Conservation (phyloP, 176 grass and related monocot genomes). For the Hordeum marinum region DNA sequence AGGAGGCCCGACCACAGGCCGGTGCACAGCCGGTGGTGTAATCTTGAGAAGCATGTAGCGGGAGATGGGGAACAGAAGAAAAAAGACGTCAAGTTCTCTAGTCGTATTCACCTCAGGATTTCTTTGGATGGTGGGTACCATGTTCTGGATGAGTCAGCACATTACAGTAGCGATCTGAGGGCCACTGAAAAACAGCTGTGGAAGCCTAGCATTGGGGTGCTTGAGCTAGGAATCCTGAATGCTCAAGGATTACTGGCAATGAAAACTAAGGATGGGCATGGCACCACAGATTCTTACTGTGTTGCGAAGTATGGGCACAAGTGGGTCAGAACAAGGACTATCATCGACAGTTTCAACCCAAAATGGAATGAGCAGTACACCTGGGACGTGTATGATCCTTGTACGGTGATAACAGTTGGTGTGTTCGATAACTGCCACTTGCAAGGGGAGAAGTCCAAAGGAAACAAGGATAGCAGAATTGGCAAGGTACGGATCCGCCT, state of each 20-base stretch:
- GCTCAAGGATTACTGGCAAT: constrained; percentile 52
- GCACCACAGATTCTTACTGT: constrained; percentile 62
- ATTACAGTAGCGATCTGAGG: constrained; percentile 60
- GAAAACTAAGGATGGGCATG: constrained; percentile 64
- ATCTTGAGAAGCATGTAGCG: constrained; percentile 41
- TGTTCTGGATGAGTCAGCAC: constrained; percentile 59
- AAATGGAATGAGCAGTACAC: constrained; percentile 78
- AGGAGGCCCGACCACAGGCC: constrained; percentile 43
- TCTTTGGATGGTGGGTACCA: constrained; percentile 58
- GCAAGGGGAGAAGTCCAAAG: constrained; percentile 38
- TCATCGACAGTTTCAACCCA: constrained; percentile 50
- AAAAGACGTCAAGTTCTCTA: constrained; percentile 61
- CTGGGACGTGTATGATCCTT: constrained; percentile 75
- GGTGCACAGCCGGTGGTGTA: constrained; percentile 51
- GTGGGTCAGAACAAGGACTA: constrained; percentile 60
- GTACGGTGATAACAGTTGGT: constrained; percentile 55
- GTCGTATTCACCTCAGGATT: constrained; percentile 61
- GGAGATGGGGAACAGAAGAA: constrained; percentile 40
- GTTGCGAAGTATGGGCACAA: constrained; percentile 72
- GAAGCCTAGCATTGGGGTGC: constrained; percentile 57
- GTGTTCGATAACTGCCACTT: constrained; percentile 69
- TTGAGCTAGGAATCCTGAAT: constrained; percentile 60
- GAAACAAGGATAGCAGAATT: constrained; percentile 44
- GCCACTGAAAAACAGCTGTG: constrained; percentile 58
- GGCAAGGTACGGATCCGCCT: constrained; percentile 64